Percentiles rank a stretch among this genome's conserved stretches.
phyloP scores from a whole-genome alignment of 768 basidiomycete genomes.

The Steccherinum ochraceum region DNA sequence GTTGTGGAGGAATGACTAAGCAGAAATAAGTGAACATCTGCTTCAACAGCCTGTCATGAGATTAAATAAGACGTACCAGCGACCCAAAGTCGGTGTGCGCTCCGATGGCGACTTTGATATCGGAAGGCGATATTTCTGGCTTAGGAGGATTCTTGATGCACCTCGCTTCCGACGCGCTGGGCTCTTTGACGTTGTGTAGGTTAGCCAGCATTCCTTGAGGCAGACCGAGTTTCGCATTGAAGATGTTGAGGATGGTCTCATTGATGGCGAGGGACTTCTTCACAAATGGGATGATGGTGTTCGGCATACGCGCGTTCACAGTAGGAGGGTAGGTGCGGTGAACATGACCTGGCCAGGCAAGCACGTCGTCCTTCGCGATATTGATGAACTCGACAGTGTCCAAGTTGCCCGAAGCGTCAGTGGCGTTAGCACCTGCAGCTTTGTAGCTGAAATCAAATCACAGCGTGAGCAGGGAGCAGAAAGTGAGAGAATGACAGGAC shows the following conservation, averaged over 20 bases:
- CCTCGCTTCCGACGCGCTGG: conserved; percentile 27
- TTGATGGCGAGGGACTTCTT: conserved; percentile 21
- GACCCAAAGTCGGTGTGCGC: conserved; percentile 33
- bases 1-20: conserved; percentile 63
- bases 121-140: conserved; percentile 11
- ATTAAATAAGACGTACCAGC: conserved; percentile 20
- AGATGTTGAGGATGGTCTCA: conserved; percentile 19
- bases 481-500: not conserved
- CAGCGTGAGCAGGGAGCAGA: not conserved
- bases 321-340: conserved; percentile 27
- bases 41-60: not conserved
- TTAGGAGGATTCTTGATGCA: conserved; percentile 27
- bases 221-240: conserved; percentile 24
- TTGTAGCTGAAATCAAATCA: conserved; percentile 17
- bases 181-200: conserved; percentile 21
- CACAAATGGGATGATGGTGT: conserved; percentile 20
- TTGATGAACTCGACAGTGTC: conserved; percentile 28
- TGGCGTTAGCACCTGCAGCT: conserved; percentile 22
- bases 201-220: conserved; percentile 19
- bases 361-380: conserved; percentile 28
- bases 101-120: conserved; percentile 25
- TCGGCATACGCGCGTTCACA: conserved; percentile 21
- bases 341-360: conserved; percentile 20
- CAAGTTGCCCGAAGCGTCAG: conserved; percentile 23
- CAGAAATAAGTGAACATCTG: not conserved